Evolutionary conservation across 495 filamentous ascomycete species (phyloP), one percentile per base, ranked within the genome.

Genomic region (Penicillium desertorum): DNA sequence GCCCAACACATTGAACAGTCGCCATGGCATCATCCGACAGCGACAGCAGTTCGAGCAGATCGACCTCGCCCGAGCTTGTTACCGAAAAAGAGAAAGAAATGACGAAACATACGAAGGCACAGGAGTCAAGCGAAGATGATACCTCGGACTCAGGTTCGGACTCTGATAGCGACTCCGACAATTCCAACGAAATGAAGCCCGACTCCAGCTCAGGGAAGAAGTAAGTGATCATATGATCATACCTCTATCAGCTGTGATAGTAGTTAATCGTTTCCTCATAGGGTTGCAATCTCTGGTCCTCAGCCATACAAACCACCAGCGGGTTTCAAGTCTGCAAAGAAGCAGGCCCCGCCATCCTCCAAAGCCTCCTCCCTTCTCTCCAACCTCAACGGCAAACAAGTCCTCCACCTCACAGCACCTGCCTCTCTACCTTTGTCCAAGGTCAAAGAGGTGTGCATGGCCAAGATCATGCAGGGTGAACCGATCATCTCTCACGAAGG

Each of bases 391-490:
- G 75, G 74, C 46, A 79, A 79, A 54, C 72, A 78, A 63, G 60
- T 79, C 32, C 67, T 73, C 56, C 75, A 79, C 51, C 71, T 79
- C 54, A 72, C 74, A 6, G 76, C 76, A 2, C 76, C 76, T 0
- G 64, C 74, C 3, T 76, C 62, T 58, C 66, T 79, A 16, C 75
- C 76, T 39, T 51, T 79, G 44, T 76, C 74, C 10, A 73, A 76
- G 53, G 59, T 79, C 17, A 72, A 76, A 49, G 74, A 78, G 54
- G 66, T 79, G 32, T 68, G 72, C 7, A 66, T 78, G 58, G 68
- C 66, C 39, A 73, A 71, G 56, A 69, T 74, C 48, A 49, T 76
- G 62, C 68, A 72, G 48, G 76, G 76, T 45, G 62, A 78, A 54
- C 76, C 76, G 9, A 63, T 79, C 34, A 50, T 79, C 25, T 56